These are phyloP conservation scores for Penicillium canescens DNA, from an alignment of 495 filamentous ascomycete genomes.

Conservation along the genomic window DNA sequence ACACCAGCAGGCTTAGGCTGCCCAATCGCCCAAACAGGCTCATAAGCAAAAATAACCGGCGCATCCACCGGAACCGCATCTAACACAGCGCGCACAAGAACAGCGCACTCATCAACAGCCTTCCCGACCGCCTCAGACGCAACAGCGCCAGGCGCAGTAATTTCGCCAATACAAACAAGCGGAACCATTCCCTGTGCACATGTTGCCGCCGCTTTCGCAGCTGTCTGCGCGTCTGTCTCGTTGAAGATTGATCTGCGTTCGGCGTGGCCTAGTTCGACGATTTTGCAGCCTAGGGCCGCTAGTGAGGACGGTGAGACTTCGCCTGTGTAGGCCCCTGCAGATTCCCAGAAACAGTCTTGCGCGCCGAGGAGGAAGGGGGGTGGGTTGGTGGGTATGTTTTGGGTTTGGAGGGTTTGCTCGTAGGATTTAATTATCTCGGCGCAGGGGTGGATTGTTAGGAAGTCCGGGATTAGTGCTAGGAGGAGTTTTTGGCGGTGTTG, in stretches of 20 bases:
- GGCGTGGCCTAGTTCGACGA: conserved; percentile 80
- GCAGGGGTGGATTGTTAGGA: conserved; percentile 62
- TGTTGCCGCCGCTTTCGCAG: conserved; percentile 66
- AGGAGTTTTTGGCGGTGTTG: conserved; percentile 72
- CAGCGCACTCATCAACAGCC: conserved; percentile 64
- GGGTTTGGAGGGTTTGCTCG: conserved; percentile 30
- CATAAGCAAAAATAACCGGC: conserved; percentile 81
- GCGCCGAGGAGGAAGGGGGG: conserved; percentile 64
- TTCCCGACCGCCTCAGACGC: conserved; percentile 52
- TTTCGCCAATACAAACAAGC: conserved; percentile 78
- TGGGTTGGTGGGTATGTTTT: conserved; percentile 14
- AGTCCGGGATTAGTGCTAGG: conserved; percentile 80
- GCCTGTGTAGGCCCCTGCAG: conserved; percentile 69
- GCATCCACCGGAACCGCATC: conserved; percentile 54
- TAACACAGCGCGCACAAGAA: conserved; percentile 63
- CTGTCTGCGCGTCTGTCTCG: conserved; percentile 65
- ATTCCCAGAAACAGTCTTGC: conserved; percentile 69
- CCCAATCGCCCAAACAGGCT: conserved; percentile 90
- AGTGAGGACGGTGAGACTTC: conserved; percentile 71
- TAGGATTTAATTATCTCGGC: conserved; percentile 48
- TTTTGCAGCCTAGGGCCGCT: conserved; percentile 59
- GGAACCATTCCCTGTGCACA: conserved; percentile 70
- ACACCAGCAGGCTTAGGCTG: conserved; percentile 66
- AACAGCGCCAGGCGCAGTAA: conserved; percentile 45
- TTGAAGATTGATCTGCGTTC: conserved; percentile 69